Conservation (phyloP, 768 basidiomycete genomes). For the Termitomyces sp. region DNA sequence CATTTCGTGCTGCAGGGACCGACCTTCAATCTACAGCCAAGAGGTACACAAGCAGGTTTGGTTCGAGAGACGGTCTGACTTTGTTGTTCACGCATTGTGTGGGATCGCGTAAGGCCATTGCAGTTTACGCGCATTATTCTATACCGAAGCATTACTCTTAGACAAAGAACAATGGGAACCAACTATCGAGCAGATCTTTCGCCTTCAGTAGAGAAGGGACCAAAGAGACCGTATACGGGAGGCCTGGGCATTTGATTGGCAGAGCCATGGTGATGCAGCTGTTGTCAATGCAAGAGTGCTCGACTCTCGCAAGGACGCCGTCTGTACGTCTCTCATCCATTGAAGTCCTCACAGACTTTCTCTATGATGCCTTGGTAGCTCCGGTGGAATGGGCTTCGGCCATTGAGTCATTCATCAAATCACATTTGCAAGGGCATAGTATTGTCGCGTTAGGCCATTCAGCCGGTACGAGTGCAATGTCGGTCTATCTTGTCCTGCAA, state of each 20-base stretch:
- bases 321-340: conserved; percentile 10
- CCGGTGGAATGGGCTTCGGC: conserved; percentile 19
- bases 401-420: conserved; percentile 9
- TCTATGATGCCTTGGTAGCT: conserved; percentile 8
- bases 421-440: conserved; percentile 15
- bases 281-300: conserved; percentile 24
- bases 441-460: conserved; percentile 28
- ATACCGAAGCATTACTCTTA: conserved; percentile 4
- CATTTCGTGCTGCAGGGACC: conserved; percentile 2
- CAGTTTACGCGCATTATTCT: not conserved
- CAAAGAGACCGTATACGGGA: conserved; percentile 25
- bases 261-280: conserved; percentile 31
- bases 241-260: conserved; percentile 36
- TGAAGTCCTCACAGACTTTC: not conserved
- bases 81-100: conserved; percentile 12
- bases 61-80: conserved; percentile 8
- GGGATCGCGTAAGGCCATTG: conserved; percentile 11
- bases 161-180: conserved; percentile 38
- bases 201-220: conserved; percentile 14
- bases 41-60: conserved; percentile 8
- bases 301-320: conserved; percentile 13
- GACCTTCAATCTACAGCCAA: conserved; percentile 9
- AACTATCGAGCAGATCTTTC: conserved; percentile 22
- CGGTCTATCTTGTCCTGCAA: conserved; percentile 5
- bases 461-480: conserved; percentile 26